Base-by-base conservation (phyloP, 2,329 filamentous ascomycete genomes). In the Fusarium nelsonii region DNA sequence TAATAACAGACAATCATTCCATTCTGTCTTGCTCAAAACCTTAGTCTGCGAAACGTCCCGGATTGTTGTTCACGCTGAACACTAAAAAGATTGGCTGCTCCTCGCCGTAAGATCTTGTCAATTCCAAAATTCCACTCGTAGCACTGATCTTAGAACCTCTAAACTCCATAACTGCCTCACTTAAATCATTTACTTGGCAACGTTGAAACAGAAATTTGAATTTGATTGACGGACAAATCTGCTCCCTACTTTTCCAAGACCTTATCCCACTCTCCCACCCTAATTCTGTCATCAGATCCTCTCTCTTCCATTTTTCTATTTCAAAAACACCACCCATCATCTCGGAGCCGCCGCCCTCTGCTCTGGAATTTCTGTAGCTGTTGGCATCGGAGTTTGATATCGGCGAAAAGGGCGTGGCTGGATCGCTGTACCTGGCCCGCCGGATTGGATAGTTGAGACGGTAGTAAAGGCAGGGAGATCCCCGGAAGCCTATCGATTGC, bases 391-490 rank as follows among this genome's bases (percentile, higher is more conserved):
- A 30, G 41, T 28, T 16, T 30, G 41, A 44, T 30, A 44, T 15
- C 15, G 20, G 8, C 4, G 40, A 37, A 46, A 46, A 1, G 14
- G n/a, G 0, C 40, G 40, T 4, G 23, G 14, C 33, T 3, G 23
- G 14, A 54, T 28, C 1, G 40, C 32, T 16, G 40, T 54, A 14
- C 51, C 51, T 5, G 40, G 51, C 14, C 51, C 40, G 1, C 5
- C 20, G n/a, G 51, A 54, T 18, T 46, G 40, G 30, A 54, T 54
- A 8, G 40, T 54, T 14, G n/a, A 34, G 4, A 54, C 8, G 14
- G 41, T 54, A 30, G 51, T 26, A 16, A 54, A 37, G 6, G 45
- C 32, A 49, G 45, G 23, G 32, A 54, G 51, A 33, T 54, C 40
- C 12, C 39, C 41, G 11, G 14, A 4, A 30, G 16, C 32, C 51